Evolutionary conservation across 257 asterid genomes (phyloP).

Genomic region (Penstemon barbatus): DNA sequence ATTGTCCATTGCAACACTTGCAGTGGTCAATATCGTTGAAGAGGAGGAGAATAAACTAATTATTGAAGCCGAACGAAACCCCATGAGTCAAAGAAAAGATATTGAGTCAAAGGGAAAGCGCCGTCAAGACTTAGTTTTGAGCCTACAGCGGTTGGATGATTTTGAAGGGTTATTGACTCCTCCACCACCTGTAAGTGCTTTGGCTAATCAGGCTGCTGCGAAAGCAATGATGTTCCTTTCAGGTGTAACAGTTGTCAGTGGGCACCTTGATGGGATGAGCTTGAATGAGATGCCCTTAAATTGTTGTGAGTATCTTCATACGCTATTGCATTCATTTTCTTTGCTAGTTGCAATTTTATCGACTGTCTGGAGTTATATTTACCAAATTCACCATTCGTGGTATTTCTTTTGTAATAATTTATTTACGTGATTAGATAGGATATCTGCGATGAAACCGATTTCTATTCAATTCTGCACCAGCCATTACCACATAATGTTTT

Average conservation of each 20-base stretch:
- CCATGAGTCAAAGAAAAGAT: constrained; percentile 46
- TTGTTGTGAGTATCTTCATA: constrained; percentile 65
- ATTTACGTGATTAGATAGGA: not conserved
- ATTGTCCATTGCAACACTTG: constrained; percentile 74
- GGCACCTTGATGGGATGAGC: constrained; percentile 81
- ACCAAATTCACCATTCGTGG: not conserved
- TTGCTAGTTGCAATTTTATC: too few relatives aligned
- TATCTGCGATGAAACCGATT: not conserved
- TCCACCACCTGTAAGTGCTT: constrained; percentile 69
- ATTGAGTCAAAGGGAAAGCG: constrained; percentile 51
- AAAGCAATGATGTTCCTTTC: constrained; percentile 91
- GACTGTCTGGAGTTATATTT: too few relatives aligned
- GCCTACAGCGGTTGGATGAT: constrained; percentile 82
- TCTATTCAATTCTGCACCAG: not conserved
- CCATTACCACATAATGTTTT: constrained; percentile 8
- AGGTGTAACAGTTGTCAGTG: constrained; percentile 71
- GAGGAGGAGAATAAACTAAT: constrained; percentile 59
- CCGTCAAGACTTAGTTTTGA: constrained; percentile 72
- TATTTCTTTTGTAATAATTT: constrained; percentile 16
- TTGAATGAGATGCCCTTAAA: constrained; percentile 76
- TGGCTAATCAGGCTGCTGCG: constrained; percentile 96
- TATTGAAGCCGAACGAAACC: constrained; percentile 43
- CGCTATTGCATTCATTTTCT: too few relatives aligned
- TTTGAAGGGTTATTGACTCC: constrained; percentile 85
- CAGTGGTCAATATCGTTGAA: constrained; percentile 75